Base-by-base conservation (phyloP, 306 rosid species). In the Cicer arietinum region DNA sequence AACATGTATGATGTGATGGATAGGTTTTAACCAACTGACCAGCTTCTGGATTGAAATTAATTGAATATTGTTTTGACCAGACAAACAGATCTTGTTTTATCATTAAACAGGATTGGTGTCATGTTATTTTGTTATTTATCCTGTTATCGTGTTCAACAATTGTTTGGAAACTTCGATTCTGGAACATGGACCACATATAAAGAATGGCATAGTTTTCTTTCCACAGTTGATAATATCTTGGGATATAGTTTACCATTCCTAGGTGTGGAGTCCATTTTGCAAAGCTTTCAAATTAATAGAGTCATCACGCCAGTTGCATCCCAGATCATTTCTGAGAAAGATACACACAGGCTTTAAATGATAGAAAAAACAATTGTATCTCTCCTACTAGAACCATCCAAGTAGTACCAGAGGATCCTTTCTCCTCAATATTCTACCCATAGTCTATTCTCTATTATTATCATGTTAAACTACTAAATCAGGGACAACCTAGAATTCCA, bases 401-500 rank as follows among this genome's bases (percentile, higher is more conserved):
- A 58, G 42, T 58, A 58, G 42, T 58, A 5, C 42, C 4, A 43
- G 10, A 2, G 42, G 16, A 57, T 57, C 8, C 41, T 57, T 57
- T 10, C 63, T 57, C 40, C 3, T 56, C 1, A 10, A 57, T 25
- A 56, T 9, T 56, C 7, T 20, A 20, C 40, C 61, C 37, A 56
- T 56, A 20, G 61, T 10, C 39, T 22, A 22, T 11, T 57, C 40
- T 10, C 46, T 43, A 43, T 9, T 1, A 6, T 43, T 76, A 43
- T 5, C 39, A 40, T 48, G 37, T 41, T 54, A 65, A 45, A n/a
- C 66, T 44, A 69, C 51, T 57, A 57, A 74, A 53, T n/a, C 72
- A 37, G 58, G 59, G 42, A 18, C 37, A 47, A 8, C 40, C 73
- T 52, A 71, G 51, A 78, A 20, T 71, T 71, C 65, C 66, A 59